Evolutionary conservation across 2,329 filamentous ascomycete genomes (phyloP).

Genomic region (Fusarium pseudonygamai): DNA sequence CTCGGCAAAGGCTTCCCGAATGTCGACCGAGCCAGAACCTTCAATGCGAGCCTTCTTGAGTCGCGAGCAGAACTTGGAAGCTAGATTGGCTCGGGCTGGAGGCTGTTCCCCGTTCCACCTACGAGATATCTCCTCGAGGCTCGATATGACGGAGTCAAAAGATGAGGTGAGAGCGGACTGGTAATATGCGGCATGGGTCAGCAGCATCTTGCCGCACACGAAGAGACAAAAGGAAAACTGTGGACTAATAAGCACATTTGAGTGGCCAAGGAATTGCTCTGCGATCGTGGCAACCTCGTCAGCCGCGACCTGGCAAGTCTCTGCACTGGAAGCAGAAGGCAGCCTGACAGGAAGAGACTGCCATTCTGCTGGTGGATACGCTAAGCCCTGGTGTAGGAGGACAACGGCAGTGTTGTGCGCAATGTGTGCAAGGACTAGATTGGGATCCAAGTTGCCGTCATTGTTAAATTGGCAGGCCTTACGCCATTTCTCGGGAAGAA

Average conservation of each 20-base stretch:
- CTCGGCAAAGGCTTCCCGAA: too few species aligned
- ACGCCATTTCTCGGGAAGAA: constrained; percentile 55
- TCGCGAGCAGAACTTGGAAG: too few species aligned
- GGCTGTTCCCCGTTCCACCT: too few species aligned
- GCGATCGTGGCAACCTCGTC: constrained; percentile 26
- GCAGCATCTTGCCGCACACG: constrained; percentile 26
- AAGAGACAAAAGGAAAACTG: constrained; percentile 35
- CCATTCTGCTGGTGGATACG: constrained; percentile 34
- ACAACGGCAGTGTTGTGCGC: constrained; percentile 40
- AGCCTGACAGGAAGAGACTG: constrained; percentile 18
- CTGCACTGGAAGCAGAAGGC: constrained; percentile 26
- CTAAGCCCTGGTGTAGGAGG: constrained; percentile 37
- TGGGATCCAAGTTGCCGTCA: constrained; percentile 54
- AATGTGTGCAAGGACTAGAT: constrained; percentile 43
- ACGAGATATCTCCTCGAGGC: too few species aligned
- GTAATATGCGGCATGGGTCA: constrained; percentile 21
- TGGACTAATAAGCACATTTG: constrained; percentile 9
- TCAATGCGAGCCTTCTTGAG: too few species aligned
- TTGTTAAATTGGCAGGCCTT: constrained; percentile 52
- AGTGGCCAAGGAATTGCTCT: constrained; percentile 15
- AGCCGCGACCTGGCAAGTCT: constrained; percentile 29
- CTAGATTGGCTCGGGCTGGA: too few species aligned
- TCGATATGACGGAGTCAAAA: too few species aligned
- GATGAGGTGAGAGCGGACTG: background rate
- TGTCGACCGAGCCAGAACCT: too few species aligned